Evolutionary conservation across 208 protist species (phyloP).

Genomic region (Acanthamoeba sp.): DNA sequence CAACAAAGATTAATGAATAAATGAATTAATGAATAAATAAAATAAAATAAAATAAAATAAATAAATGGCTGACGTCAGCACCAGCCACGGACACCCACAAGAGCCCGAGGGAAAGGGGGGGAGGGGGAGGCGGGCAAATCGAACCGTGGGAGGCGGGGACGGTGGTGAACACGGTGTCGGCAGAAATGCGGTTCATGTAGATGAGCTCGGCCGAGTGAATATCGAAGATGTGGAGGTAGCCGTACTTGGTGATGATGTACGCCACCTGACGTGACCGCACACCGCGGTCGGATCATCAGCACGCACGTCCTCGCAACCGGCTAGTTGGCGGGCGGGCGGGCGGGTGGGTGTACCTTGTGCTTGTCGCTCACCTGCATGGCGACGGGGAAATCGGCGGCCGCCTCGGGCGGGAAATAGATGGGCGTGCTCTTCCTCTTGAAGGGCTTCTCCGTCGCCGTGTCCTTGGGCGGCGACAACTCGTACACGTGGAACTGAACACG

Average conservation of each 20-base stretch:
- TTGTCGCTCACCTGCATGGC: slow-evolving; percentile 95
- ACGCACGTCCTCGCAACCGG: too few species aligned
- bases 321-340: too few species aligned
- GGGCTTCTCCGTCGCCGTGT: slow-evolving; percentile 71
- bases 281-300: background rate
- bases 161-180: slow-evolving; percentile 96
- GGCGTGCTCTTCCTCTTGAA: slow-evolving; percentile 89
- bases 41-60: slow-evolving; percentile 5
- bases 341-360: slow-evolving; percentile 96
- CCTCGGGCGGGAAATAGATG: slow-evolving; percentile 91
- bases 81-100: background rate
- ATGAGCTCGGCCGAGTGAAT: slow-evolving; percentile 96
- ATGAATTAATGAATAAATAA: too few species aligned
- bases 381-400: slow-evolving; percentile 97
- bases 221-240: slow-evolving; percentile 96
- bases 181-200: slow-evolving; percentile 96
- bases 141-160: slow-evolving; percentile 89
- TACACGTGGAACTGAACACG: slow-evolving; percentile 88
- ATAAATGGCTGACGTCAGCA: background rate
- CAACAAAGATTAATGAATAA: too few species aligned
- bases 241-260: slow-evolving; percentile 97
- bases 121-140: too few species aligned
- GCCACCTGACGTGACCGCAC: background rate
- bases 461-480: slow-evolving; percentile 87
- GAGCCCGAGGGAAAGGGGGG: too few species aligned